phyloP scores from a whole-genome alignment of 202 grass and related monocot genomes.

The Carex sylvatica region DNA sequence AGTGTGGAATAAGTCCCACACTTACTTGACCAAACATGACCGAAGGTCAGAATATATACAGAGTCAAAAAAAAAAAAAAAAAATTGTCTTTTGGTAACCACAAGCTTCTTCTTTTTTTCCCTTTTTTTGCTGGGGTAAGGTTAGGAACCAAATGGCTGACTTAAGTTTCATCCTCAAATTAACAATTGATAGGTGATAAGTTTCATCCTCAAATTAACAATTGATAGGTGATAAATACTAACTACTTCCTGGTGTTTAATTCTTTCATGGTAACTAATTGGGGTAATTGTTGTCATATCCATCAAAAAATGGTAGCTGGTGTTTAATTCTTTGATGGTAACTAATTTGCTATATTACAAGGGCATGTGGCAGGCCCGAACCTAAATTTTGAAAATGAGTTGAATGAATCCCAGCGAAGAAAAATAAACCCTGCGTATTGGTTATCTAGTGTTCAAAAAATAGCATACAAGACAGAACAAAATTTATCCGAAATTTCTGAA shows the following conservation, averaged over 20 bases:
- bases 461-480: neutral
- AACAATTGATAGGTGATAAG: neutral
- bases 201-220: neutral
- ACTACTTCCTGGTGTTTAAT: neutral
- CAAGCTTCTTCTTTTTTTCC: neutral
- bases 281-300: too few relatives aligned
- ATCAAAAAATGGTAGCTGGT: neutral
- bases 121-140: neutral
- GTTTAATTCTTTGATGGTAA: neutral
- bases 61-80: neutral
- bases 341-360: conserved; percentile 10
- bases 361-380: neutral
- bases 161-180: neutral
- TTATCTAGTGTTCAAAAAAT: neutral
- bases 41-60: neutral
- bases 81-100: neutral
- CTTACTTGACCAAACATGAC: too few relatives aligned
- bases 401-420: neutral
- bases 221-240: neutral
- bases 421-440: neutral
- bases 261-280: neutral
- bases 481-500: neutral
- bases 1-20: too few relatives aligned
- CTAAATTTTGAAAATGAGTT: neutral
- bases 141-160: neutral